These are phyloP conservation scores for Citrus australasica DNA, from an alignment of 345 rosid genomes.

Conservation along the genomic window DNA sequence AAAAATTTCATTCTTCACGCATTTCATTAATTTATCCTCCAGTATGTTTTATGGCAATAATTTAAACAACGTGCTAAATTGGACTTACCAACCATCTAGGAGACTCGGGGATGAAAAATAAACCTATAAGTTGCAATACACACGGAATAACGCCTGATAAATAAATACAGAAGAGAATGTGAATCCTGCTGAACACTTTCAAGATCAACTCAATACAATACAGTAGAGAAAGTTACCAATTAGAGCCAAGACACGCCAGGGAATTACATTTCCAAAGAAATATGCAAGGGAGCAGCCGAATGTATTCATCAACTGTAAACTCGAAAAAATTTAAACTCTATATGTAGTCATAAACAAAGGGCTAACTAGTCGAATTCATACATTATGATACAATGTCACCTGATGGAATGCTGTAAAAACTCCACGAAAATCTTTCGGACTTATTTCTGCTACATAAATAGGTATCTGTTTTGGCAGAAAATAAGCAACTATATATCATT, in stretches of 20 bases:
- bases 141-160: slow-evolving; percentile 33
- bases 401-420: slow-evolving; percentile 20
- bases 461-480: slow-evolving; percentile 26
- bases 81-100: slow-evolving; percentile 56
- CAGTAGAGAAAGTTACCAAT: slow-evolving; percentile 15
- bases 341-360: neutral
- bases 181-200: neutral
- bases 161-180: neutral
- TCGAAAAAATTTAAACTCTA: neutral
- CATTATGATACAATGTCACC: slow-evolving; percentile 11
- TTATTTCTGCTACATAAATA: slow-evolving; percentile 44
- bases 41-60: too few relatives aligned
- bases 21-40: too few relatives aligned
- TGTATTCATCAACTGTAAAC: slow-evolving; percentile 23
- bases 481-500: neutral
- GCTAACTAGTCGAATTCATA: neutral
- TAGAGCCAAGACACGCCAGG: slow-evolving; percentile 40
- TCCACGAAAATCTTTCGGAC: slow-evolving; percentile 38
- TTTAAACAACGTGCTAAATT: too few relatives aligned
- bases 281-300: slow-evolving; percentile 24
- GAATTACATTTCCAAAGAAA: slow-evolving; percentile 26
- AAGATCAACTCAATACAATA: neutral
- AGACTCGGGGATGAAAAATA: slow-evolving; percentile 47
- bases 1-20: neutral
- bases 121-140: slow-evolving; percentile 23